Evolutionary conservation across 2,329 filamentous ascomycete genomes (phyloP).

Genomic region (Pseudogymnoascus sp.): DNA sequence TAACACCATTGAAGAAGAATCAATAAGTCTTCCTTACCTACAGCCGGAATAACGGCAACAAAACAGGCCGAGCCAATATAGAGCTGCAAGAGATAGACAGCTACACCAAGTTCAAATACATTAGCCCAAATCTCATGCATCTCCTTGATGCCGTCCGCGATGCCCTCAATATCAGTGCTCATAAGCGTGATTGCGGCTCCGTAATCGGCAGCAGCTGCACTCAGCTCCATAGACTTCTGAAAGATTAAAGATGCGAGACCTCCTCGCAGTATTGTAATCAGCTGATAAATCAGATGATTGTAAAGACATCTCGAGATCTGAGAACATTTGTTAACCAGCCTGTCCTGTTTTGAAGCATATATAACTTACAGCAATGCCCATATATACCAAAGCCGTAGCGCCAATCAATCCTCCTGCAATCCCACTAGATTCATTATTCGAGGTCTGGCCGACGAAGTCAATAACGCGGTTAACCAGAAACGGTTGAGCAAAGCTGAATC

Average conservation of each 20-base stretch:
- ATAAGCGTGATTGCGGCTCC: slow-evolving; percentile 38
- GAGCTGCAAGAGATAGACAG: slow-evolving; percentile 28
- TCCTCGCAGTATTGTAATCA: slow-evolving; percentile 37
- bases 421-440: slow-evolving; percentile 22
- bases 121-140: slow-evolving; percentile 34
- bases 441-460: slow-evolving; percentile 22
- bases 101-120: slow-evolving; percentile 27
- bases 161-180: slow-evolving; percentile 37
- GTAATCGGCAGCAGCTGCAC: slow-evolving; percentile 28
- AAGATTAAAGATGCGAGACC: slow-evolving; percentile 44
- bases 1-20: not conserved
- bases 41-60: slow-evolving; percentile 15
- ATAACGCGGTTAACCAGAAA: slow-evolving; percentile 35
- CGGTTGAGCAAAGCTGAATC: slow-evolving; percentile 39
- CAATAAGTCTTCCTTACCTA: slow-evolving; percentile 10
- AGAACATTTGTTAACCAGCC: not conserved
- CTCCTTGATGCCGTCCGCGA: slow-evolving; percentile 19
- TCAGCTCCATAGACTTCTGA: slow-evolving; percentile 36
- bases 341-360: not conserved
- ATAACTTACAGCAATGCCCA: slow-evolving; percentile 33
- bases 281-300: slow-evolving; percentile 36
- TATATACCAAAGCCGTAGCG: slow-evolving; percentile 34
- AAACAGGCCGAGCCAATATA: slow-evolving; percentile 28
- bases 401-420: slow-evolving; percentile 34
- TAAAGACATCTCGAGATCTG: slow-evolving; percentile 19